Evolutionary conservation across 306 rosid species (phyloP).

Genomic region (Prunus armeniaca): DNA sequence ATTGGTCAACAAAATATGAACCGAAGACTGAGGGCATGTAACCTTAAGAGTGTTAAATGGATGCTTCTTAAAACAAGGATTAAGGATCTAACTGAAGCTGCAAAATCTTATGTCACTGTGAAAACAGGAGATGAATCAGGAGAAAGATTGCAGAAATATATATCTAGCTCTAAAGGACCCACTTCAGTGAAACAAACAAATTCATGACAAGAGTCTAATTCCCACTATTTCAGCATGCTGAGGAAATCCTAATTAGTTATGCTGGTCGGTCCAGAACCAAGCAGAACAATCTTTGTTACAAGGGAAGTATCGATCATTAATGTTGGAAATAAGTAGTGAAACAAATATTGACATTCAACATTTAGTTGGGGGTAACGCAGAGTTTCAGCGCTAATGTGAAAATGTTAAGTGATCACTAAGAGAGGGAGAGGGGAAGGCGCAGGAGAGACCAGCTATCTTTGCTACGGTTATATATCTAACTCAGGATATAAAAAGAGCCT

Average conservation of each 20-base stretch:
- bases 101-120: not conserved
- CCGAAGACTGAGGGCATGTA: not conserved
- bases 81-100: not conserved
- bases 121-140: not conserved
- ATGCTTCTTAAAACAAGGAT: not conserved
- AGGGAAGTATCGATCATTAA: not conserved
- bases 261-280: not conserved
- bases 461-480: not conserved
- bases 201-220: not conserved
- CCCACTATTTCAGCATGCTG: not conserved
- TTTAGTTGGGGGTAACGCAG: not conserved
- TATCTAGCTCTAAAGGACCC: not conserved
- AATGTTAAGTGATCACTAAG: not conserved
- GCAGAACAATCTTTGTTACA: not conserved
- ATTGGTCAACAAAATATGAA: too few relatives aligned
- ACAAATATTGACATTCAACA: not conserved
- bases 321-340: not conserved
- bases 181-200: not conserved
- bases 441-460: not conserved
- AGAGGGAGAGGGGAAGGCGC: not conserved
- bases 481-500: conserved; percentile 4
- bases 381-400: not conserved
- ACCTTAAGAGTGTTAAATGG: not conserved
- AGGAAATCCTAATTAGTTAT: not conserved
- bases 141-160: not conserved